phyloP scores from a whole-genome alignment of 2,329 filamentous ascomycete genomes.

The Calycina herbarum region DNA sequence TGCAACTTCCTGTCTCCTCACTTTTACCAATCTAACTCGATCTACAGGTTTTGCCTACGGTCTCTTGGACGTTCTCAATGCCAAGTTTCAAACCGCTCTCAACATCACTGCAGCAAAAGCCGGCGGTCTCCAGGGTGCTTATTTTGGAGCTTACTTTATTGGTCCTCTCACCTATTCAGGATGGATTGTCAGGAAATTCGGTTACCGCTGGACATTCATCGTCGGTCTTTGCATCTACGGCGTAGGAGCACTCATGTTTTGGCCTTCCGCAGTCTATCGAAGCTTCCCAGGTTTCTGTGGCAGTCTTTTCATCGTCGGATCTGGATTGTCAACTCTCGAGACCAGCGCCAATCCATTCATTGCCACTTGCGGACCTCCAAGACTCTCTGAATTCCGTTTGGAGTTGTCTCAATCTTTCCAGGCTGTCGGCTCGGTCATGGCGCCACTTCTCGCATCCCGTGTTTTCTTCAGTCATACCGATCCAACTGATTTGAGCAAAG shows the following conservation, averaged over 20 bases:
- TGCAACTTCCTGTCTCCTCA: not conserved
- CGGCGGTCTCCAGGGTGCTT: constrained; percentile 67
- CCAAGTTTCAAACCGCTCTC: constrained; percentile 62
- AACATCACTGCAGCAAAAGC: constrained; percentile 62
- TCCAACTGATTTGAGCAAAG: constrained; percentile 69
- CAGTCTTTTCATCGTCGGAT: constrained; percentile 71
- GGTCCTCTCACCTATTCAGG: constrained; percentile 63
- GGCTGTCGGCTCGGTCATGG: constrained; percentile 71
- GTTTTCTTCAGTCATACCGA: constrained; percentile 64
- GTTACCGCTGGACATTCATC: constrained; percentile 65
- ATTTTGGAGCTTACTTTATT: constrained; percentile 52
- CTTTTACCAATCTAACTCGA: not conserved
- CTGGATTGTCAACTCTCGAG: constrained; percentile 74
- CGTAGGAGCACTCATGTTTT: constrained; percentile 40
- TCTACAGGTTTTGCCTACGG: constrained; percentile 74
- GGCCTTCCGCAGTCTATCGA: constrained; percentile 10
- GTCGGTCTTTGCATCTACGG: constrained; percentile 66
- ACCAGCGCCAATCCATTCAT: constrained; percentile 76
- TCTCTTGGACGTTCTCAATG: constrained; percentile 78
- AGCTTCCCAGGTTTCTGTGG: constrained; percentile 75
- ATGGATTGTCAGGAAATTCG: constrained; percentile 63
- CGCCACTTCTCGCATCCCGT: constrained; percentile 70
- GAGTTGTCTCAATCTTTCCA: constrained; percentile 75
- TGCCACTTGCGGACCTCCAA: constrained; percentile 68
- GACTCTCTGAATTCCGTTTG: constrained; percentile 72